These are phyloP conservation scores for Magnaporthales sp. DNA, from an alignment of 2,329 filamentous ascomycete species.

Conservation along the genomic window DNA sequence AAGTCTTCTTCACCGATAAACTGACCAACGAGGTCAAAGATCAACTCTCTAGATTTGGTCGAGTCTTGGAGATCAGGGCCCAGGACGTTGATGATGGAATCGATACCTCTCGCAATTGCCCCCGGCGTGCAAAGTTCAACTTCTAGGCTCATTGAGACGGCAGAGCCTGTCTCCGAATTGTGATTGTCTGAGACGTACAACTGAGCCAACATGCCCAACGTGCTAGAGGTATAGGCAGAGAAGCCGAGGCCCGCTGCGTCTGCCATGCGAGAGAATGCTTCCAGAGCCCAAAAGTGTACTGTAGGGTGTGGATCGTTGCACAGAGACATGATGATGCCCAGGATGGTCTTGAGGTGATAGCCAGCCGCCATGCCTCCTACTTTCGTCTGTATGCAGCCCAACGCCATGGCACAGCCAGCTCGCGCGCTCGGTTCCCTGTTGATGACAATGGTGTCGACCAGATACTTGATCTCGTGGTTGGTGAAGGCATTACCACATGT, in stretches of 20 bases:
- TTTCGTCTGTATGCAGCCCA: conserved; percentile 89
- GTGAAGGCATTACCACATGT: conserved; percentile 82
- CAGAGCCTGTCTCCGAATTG: conserved; percentile 70
- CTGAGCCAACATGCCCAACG: conserved; percentile 87
- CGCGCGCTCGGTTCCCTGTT: conserved; percentile 90
- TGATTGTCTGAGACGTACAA: conserved; percentile 89
- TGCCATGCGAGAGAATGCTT: conserved; percentile 76
- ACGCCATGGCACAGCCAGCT: conserved; percentile 86
- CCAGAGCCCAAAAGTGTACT: conserved; percentile 94
- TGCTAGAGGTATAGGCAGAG: conserved; percentile 80
- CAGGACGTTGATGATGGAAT: conserved; percentile 93
- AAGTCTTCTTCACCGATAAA: conserved; percentile 64
- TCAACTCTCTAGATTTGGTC: conserved; percentile 82
- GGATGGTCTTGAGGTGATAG: conserved; percentile 90
- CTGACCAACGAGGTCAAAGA: conserved; percentile 75
- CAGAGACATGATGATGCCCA: conserved; percentile 96
- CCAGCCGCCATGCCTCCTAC: conserved; percentile 97
- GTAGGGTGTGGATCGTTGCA: conserved; percentile 91
- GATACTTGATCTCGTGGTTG: conserved; percentile 72
- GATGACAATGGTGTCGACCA: conserved; percentile 88
- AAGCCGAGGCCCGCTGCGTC: conserved; percentile 92
- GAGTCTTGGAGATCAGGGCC: conserved; percentile 93
- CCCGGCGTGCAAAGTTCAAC: conserved; percentile 68
- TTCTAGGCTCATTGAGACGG: conserved; percentile 84
- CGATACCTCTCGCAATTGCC: conserved; percentile 78